Base-by-base conservation (phyloP, 345 rosid genomes). In the Acer yangbiense region DNA sequence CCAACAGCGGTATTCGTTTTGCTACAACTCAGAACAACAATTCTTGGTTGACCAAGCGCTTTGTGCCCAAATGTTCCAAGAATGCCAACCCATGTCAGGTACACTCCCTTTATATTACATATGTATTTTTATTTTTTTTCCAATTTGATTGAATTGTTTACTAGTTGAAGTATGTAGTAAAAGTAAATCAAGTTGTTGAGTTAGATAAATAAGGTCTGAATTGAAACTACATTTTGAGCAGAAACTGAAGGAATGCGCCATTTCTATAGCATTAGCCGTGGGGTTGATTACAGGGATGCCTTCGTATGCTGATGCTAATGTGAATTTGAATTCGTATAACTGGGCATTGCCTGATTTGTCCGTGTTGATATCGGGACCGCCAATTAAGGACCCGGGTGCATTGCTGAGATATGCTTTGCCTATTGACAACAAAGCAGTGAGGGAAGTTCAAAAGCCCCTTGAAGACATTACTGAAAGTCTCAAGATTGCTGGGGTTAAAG, bases 401-500 rank as follows among this genome's bases (percentile, higher is more conserved):
- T 80, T 96, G 68, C 79, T 96, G 73, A 88, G 99, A 83, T 78
- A 93, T 79, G 99, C 97, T 11, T 87, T 96, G 84, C 99, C 99
- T 10, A 91, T 96, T 78, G 79, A 91, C 76, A 95, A 91, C 72
- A 93, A 92, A 78, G 97, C 99, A 78, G 87, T 92, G 52, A 89
- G 99, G 82, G 95, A 92, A 80, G 99, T 96, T 0, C 99, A 96
- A 68, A 96, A 92, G 75, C 99, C 99, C 0, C 97, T 96, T 2
- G 98, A 96, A 79, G 98, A 93, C 80, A 93, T 96, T 82, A 87
- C 98, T 0, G 97, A 96, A 23, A 90, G 96, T 83, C 98, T 96
- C 86, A 93, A 91, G 89, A 66, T 91, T 76, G 81, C 99, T 29
- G 98, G 99, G 32, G 82, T 92, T 57, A 93, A 86, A 85, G 98